These are phyloP conservation scores for Apiotrichum siamense DNA, from an alignment of 1,284 basidiomycete genomes.

Conservation along the genomic window DNA sequence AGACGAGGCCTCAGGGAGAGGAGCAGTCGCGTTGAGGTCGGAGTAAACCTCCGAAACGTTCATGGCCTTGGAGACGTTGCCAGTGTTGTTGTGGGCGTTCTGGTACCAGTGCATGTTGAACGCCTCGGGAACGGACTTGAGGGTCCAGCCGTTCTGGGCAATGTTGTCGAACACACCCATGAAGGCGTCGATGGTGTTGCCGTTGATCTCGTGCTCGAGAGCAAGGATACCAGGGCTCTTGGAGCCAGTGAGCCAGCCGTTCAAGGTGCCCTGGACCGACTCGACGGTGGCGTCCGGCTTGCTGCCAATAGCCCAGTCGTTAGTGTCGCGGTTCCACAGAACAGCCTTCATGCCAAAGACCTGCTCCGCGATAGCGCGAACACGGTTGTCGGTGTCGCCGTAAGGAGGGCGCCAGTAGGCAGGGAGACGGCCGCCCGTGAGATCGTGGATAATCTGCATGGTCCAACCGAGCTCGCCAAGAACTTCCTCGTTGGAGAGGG, in stretches of 20 bases:
- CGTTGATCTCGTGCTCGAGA: slow-evolving; percentile 40
- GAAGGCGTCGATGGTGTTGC: slow-evolving; percentile 35
- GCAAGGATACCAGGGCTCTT: slow-evolving; percentile 35
- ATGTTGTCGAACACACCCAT: slow-evolving; percentile 28
- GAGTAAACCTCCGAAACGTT: slow-evolving; percentile 16
- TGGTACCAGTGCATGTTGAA: slow-evolving; percentile 38
- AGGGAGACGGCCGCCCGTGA: slow-evolving; percentile 42
- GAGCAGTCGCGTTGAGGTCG: slow-evolving; percentile 1
- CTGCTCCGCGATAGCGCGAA: slow-evolving; percentile 50
- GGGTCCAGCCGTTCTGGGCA: slow-evolving; percentile 34
- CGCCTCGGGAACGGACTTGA: slow-evolving; percentile 38
- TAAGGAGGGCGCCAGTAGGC: slow-evolving; percentile 48
- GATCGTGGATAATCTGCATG: slow-evolving; percentile 45
- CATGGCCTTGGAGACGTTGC: slow-evolving; percentile 22
- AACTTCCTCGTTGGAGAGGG: slow-evolving; percentile 53
- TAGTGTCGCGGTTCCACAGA: slow-evolving; percentile 45
- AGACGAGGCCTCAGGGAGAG: not conserved
- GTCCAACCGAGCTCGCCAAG: slow-evolving; percentile 54
- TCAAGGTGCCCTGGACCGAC: slow-evolving; percentile 21
- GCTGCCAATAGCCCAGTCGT: slow-evolving; percentile 45
- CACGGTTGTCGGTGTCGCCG: slow-evolving; percentile 52
- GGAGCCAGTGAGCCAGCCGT: slow-evolving; percentile 25
- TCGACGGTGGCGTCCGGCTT: slow-evolving; percentile 24
- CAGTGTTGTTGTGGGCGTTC: slow-evolving; percentile 32
- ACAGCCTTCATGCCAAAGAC: slow-evolving; percentile 47